phyloP scores from a whole-genome alignment of 2,329 filamentous ascomycete species.

The Cercospora nicotianae region DNA sequence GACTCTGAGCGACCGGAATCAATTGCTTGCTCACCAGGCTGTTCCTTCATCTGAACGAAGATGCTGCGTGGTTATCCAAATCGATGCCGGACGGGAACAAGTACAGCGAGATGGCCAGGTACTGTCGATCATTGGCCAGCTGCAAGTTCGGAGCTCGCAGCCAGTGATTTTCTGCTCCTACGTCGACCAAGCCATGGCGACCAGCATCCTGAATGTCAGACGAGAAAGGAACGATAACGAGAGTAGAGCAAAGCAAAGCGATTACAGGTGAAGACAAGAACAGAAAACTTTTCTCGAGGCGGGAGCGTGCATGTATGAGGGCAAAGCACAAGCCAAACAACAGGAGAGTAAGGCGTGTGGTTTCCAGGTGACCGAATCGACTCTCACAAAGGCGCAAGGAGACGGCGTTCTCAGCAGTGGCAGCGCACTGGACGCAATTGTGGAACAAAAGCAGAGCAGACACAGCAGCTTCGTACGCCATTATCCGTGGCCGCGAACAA shows the following conservation, averaged over 20 bases:
- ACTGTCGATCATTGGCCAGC: conserved; percentile 25
- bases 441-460: conserved; percentile 26
- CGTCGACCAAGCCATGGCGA: background rate
- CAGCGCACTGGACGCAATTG: conserved; percentile 29
- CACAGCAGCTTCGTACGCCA: conserved; percentile 17
- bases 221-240: conserved; percentile 13
- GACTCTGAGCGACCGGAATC: conserved; percentile 15
- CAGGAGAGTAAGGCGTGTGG: conserved; percentile 2
- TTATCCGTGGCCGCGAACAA: conserved; percentile 14
- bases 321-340: conserved; percentile 12
- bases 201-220: conserved; percentile 6
- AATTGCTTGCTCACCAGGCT: conserved; percentile 19
- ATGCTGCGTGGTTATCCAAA: conserved; percentile 6
- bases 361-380: conserved; percentile 16
- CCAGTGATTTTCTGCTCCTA: conserved; percentile 5
- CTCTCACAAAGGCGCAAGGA: conserved; percentile 35
- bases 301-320: conserved; percentile 25
- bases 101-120: conserved; percentile 14
- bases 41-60: background rate
- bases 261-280: conserved; percentile 6
- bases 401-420: conserved; percentile 18
- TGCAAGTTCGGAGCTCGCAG: conserved; percentile 1
- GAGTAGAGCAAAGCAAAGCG: conserved; percentile 4
- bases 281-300: conserved; percentile 14
- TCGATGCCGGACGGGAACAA: conserved; percentile 25